Base-by-base conservation (phyloP, 768 basidiomycete genomes). In the Psilocybe cubensis region DNA sequence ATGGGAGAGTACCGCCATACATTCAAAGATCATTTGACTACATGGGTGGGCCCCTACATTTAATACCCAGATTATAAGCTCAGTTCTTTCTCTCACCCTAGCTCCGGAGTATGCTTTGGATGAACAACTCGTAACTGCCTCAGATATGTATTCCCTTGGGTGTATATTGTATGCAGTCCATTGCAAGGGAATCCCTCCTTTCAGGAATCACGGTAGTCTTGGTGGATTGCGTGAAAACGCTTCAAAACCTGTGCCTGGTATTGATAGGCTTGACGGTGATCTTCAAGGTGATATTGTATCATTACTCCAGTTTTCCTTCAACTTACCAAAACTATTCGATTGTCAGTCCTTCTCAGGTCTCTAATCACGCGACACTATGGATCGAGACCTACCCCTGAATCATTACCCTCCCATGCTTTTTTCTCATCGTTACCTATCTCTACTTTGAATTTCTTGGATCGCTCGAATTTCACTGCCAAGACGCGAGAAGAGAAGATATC, bases 371-470 rank as follows among this genome's bases (percentile, higher is more conserved):
- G 94, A 50, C 85, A 89, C 61, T 82, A 90, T 25, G 79, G 81
- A 38, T 80, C 77, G 44, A 79, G 97, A 33, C 89, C 94, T 21
- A 86, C 88, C 0, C 92, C 96, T 5, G 78, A 84, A 3, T 85
- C 89, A 3, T 82, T 98, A 23, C 89, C 94, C 3, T 83, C 89
- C 0, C 88, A 94, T 66, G 70, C 94, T 0, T 98, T 96, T 79
- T 98, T 99, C 76, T 96, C 93, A 1, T 96, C 94, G 3, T 79
- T 98, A 10, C 93, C 96, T 6, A 95, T 98, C 21, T 96, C 93
- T 2, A 98, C 96, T 0, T 82, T 99, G 28, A 95, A 94, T 67
- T 99, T 98, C 75, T 77, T 99, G 52, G 96, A 98, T 66, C 87
- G 96, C 12, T 92, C 96, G 3, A 96, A 89, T 56, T 99, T 98